Base-by-base conservation (phyloP, 139 green algal species). In the Coelastrella sp. region DNA sequence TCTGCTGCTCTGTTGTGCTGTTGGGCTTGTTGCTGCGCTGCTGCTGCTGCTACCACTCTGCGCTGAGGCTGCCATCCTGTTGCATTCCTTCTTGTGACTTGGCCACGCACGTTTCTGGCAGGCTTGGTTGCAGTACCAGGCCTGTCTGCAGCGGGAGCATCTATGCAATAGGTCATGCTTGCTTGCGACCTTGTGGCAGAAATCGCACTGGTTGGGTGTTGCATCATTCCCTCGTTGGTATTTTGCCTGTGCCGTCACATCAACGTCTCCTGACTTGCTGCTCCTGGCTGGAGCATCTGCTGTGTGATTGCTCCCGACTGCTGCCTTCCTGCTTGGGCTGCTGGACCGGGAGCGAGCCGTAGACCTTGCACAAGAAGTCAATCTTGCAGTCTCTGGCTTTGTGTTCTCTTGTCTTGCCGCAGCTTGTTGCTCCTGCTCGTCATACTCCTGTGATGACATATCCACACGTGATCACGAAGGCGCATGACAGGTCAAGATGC, bases 1-100 rank as follows among this genome's bases (percentile, higher is more conserved):
- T 3, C 35, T 17, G 57, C 59, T 74, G 76, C 40, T 27, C 23
- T 72, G 76, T 57, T 57, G 35, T 25, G 76, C 76, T 57, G 76
- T 84, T 15, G 59, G 57, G 59, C 57, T 84, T 9, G 34, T 57
- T 11, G 53, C 76, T 43, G 76, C n/a, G 21, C 79, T 78, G 35
- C 79, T 71, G 79, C 32, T 62, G 41, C 23, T 17, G 50, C 79
- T 71, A 35, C 79, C 23, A 25, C 34, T 35, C 13, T 34, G 6
- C 13, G 30, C 35, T n/a, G 23, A 40, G n/a, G 41, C n/a, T 45
- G 8, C 38, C 21, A 64, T 62, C 41, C 66, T 81, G 11, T 17
- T 87, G 79, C 91, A 92, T 68, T 62, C 90, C 9, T 40, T 59
- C 32, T 87, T 94, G 3, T 88, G 85, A 5, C 90, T 75, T 30